Base-by-base conservation (phyloP, 768 basidiomycete genomes). In the Suillus ampliporus region DNA sequence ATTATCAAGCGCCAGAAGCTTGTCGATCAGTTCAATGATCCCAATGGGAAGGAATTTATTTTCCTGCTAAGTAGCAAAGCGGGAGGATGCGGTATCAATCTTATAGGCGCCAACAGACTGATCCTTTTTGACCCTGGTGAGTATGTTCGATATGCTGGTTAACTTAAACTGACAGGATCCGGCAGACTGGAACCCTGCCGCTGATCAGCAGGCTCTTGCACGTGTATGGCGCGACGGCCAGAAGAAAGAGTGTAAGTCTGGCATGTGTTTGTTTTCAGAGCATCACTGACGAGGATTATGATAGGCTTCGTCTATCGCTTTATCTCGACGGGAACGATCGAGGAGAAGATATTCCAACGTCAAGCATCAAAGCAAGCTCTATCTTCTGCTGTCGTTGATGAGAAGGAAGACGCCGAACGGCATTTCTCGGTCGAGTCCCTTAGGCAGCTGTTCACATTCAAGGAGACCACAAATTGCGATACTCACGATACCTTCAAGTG, bases 161-260 rank as follows among this genome's bases (percentile, higher is more conserved):
- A 35, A 13, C 57, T 31, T 38, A 23, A 57, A 21, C 8, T 50
- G 58, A 23, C 34, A 47, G 5, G 28, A 50, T 46, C 47, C 10
- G 38, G n/a, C 63, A 95, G 96, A 98, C 72, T 98, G 96, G 96
- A 98, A 98, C 70, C 96, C 96, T 28, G 97, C 97, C 11, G 94
- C 96, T 31, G 97, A 99, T 76, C 97, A 99, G 73, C 97, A 99
- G 74, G 97, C 97, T 9, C 83, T 99, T 6, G 97, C 97, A 48
- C 94, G 97, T 74, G 97, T 99, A 10, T 99, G 97, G 97, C 92
- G 97, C 79, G 97, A 99, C 71, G 97, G 97, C 0, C 97, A 99
- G 76, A 99, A 97, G 87, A 99, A 99, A 86, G 96, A 97, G 78
- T 99, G 97, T 95, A 71, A 58, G 91, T 72, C 26, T 19, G 13